Evolutionary conservation across 2,329 filamentous ascomycete genomes (phyloP).

Genomic region (Botrytis elliptica): DNA sequence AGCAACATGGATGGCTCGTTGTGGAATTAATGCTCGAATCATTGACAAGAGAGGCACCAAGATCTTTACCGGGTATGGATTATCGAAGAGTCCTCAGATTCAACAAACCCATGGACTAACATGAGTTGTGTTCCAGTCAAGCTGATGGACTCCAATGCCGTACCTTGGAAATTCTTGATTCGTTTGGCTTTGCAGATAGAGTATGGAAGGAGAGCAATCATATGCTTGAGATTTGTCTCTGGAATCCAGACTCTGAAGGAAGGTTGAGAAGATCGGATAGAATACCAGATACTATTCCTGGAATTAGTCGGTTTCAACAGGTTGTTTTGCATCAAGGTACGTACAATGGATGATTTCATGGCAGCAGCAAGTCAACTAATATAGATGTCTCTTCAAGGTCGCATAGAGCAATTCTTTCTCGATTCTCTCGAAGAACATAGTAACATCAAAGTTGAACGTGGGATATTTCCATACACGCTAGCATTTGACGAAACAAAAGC

Average conservation of each 20-base stretch:
- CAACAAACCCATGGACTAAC: background rate
- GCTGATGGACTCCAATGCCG: constrained; percentile 63
- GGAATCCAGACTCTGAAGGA: constrained; percentile 62
- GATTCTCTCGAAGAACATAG: constrained; percentile 58
- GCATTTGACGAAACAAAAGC: constrained; percentile 52
- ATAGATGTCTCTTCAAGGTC: constrained; percentile 31
- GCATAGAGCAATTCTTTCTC: constrained; percentile 66
- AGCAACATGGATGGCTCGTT: constrained; percentile 50
- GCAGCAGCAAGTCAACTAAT: background rate
- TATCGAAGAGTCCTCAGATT: background rate
- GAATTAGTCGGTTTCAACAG: constrained; percentile 62
- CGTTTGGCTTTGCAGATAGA: constrained; percentile 64
- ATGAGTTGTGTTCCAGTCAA: constrained; percentile 45
- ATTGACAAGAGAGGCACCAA: constrained; percentile 46
- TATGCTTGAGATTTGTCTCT: constrained; percentile 62
- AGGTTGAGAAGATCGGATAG: constrained; percentile 57
- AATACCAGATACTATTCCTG: constrained; percentile 61
- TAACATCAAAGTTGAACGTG: constrained; percentile 57
- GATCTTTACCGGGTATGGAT: constrained; percentile 30
- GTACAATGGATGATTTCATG: background rate
- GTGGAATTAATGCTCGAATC: constrained; percentile 49
- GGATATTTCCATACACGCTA: constrained; percentile 56
- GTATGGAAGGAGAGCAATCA: constrained; percentile 66
- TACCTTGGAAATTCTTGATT: constrained; percentile 68
- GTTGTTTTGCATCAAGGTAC: constrained; percentile 66